Base-by-base conservation (phyloP, 495 filamentous ascomycete species). In the Neurospora sp. region DNA sequence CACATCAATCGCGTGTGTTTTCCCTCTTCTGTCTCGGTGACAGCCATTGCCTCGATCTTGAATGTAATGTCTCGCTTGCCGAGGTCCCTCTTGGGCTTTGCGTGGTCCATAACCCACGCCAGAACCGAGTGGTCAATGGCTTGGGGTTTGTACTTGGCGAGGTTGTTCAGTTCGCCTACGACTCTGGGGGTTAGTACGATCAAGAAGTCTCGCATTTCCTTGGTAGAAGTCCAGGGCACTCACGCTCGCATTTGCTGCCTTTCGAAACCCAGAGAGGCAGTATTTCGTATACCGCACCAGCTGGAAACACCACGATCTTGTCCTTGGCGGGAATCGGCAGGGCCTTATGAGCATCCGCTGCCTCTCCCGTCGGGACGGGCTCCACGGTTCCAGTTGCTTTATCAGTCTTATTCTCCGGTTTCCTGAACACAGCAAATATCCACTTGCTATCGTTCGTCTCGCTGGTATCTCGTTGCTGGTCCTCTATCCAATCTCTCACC, bases 271-370 rank as follows among this genome's bases (percentile, higher is more conserved):
- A 82, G 1, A 82, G 71, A 3, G 81, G 81, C 66, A 79, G 27
- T 40, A 79, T 78, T 44, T 81, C 80, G 40, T 82, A 82, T 8
- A 80, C 66, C 1, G 76, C 74, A 11, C 76, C 79, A 6, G 75
- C 79, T 1, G 81, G 74, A 40, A 81, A 81, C 53, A 81, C 78
- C 22, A 81, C 73, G 4, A 82, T 81, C 78, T 80, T 80, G 38
- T 81, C 76, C 75, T 77, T 76, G 31, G 77, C 76, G 14, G 68
- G 9, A 20, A 80, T 70, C 0, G 31, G 72, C 0, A 38, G 44
- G 8, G 46, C 42, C 53, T 40, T 27, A 18, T 59, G 72, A 8
- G 41, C 70, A 3, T 73, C 27, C 16, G 27, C 40, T n/a, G 40
- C 53, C 40, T 71, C 53, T 11, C 69, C 22, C 48, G 75, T 74